These are phyloP conservation scores for Podaxis mareebaensis DNA, from an alignment of 768 basidiomycete genomes.

Conservation along the genomic window DNA sequence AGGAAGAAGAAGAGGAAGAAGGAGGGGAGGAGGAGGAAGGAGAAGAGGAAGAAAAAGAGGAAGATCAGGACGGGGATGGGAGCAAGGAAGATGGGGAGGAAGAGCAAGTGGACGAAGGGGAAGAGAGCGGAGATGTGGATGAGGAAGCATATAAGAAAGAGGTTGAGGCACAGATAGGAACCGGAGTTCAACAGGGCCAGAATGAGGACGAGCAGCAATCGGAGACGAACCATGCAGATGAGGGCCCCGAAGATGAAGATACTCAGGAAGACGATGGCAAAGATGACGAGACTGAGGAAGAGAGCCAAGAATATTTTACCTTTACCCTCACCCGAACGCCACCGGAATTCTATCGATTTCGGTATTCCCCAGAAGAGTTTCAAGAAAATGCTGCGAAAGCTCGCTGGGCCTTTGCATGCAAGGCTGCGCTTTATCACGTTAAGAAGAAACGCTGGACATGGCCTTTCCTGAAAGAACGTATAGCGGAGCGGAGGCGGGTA, in stretches of 20 bases:
- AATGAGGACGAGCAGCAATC: neutral
- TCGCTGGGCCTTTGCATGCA: slow-evolving; percentile 36
- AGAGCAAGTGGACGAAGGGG: neutral
- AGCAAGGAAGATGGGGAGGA: neutral
- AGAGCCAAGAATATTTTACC: slow-evolving; percentile 18
- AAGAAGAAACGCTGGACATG: slow-evolving; percentile 30
- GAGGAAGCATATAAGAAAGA: neutral
- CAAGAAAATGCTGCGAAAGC: slow-evolving; percentile 30
- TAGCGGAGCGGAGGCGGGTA: neutral
- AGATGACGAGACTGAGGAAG: neutral
- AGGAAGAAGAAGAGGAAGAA: neutral
- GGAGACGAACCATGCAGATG: neutral
- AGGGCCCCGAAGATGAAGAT: neutral
- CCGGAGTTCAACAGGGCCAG: neutral
- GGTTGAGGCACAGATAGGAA: neutral
- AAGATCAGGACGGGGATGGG: neutral
- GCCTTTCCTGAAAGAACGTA: slow-evolving; percentile 3
- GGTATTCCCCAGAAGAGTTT: slow-evolving; percentile 29
- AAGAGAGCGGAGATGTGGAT: neutral
- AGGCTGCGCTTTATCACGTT: slow-evolving; percentile 29
- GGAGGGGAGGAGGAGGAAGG: neutral
- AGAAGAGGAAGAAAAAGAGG: neutral
- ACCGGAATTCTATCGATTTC: slow-evolving; percentile 31
- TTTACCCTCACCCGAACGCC: slow-evolving; percentile 30
- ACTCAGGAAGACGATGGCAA: neutral